Percentiles rank a stretch among this genome's conserved stretches.
phyloP scores from a whole-genome alignment of 2,329 filamentous ascomycete species.

The Aspergillus sp. region DNA sequence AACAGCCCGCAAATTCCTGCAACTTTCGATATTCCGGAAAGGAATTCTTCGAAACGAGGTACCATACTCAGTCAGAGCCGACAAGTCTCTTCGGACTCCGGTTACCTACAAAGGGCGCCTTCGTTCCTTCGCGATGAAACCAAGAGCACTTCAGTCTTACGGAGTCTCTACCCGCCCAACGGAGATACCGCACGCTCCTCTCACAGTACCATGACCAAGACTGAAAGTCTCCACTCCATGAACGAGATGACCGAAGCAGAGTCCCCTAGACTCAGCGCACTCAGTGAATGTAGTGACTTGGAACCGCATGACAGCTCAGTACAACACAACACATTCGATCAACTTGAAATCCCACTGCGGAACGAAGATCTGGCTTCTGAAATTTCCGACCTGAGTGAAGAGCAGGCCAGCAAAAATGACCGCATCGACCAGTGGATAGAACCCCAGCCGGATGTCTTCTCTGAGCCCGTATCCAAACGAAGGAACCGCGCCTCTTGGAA shows the following conservation, averaged over 20 bases:
- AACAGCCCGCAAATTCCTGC: slow-evolving; percentile 23
- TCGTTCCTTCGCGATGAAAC: slow-evolving; percentile 36
- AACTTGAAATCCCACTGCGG: slow-evolving; percentile 25
- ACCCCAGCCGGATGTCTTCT: slow-evolving; percentile 12
- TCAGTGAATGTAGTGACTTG: slow-evolving; percentile 43
- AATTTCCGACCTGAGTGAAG: slow-evolving; percentile 9
- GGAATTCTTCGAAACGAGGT: slow-evolving; percentile 32
- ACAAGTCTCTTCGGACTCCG: slow-evolving; percentile 17
- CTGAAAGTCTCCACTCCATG: slow-evolving; percentile 32
- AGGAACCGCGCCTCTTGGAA: slow-evolving; percentile 14
- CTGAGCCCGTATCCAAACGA: slow-evolving; percentile 13
- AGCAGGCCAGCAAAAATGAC: slow-evolving; percentile 15
- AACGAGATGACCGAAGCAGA: slow-evolving; percentile 27
- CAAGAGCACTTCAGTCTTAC: slow-evolving; percentile 33
- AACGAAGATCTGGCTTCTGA: slow-evolving; percentile 10
- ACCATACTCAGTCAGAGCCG: slow-evolving; percentile 12
- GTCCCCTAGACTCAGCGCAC: slow-evolving; percentile 38
- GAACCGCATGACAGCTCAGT: slow-evolving; percentile 24
- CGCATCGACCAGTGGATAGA: slow-evolving; percentile 31
- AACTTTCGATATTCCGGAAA: slow-evolving; percentile 33
- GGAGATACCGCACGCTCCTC: slow-evolving; percentile 21
- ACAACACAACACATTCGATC: slow-evolving; percentile 16
- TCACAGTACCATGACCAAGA: slow-evolving; percentile 27
- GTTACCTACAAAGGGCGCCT: slow-evolving; percentile 28
- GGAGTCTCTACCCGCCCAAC: slow-evolving; percentile 32